phyloP scores from a whole-genome alignment of 768 basidiomycete genomes.

The Xerocomus potaroensis region DNA sequence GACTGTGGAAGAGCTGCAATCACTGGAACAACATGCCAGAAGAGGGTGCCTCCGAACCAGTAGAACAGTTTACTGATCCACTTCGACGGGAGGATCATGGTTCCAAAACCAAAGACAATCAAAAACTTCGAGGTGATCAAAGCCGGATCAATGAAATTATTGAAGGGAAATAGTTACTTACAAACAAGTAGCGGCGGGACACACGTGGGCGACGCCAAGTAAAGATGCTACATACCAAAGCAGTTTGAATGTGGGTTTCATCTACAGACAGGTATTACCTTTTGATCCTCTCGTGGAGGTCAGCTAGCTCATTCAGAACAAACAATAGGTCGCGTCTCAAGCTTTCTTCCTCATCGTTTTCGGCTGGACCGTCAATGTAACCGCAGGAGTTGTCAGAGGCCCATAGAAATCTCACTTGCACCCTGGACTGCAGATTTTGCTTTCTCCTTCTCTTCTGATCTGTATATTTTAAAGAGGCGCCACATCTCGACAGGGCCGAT shows the following conservation, averaged over 20 bases:
- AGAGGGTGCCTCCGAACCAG: constrained; percentile 46
- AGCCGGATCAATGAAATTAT: no score
- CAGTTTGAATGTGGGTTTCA: background rate
- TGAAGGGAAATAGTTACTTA: constrained; percentile 25
- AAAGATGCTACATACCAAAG: constrained; percentile 44
- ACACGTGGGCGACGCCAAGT: constrained; percentile 58
- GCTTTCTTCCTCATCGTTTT: constrained; percentile 32
- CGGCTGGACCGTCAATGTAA: background rate
- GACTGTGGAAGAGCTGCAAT: constrained; percentile 45
- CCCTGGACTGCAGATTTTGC: constrained; percentile 22
- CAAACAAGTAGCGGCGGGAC: constrained; percentile 46
- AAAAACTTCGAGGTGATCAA: constrained; percentile 30
- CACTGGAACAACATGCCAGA: constrained; percentile 62
- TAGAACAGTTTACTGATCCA: constrained; percentile 47
- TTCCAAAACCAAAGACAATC: constrained; percentile 35
- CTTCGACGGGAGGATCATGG: constrained; percentile 44
- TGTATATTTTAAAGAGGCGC: constrained; percentile 45
- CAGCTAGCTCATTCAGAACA: constrained; percentile 45
- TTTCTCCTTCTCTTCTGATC: constrained; percentile 34
- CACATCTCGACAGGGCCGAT: constrained; percentile 52
- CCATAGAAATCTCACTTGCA: background rate
- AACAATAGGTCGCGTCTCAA: constrained; percentile 41
- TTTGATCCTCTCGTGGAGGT: constrained; percentile 59
- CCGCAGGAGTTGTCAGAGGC: background rate
- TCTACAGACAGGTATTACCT: constrained; percentile 40